Evolutionary conservation across 164 flowering plant species (phyloP), one percentile per base, ranked within the genome.

Genomic region (Paratinospora sagittata): DNA sequence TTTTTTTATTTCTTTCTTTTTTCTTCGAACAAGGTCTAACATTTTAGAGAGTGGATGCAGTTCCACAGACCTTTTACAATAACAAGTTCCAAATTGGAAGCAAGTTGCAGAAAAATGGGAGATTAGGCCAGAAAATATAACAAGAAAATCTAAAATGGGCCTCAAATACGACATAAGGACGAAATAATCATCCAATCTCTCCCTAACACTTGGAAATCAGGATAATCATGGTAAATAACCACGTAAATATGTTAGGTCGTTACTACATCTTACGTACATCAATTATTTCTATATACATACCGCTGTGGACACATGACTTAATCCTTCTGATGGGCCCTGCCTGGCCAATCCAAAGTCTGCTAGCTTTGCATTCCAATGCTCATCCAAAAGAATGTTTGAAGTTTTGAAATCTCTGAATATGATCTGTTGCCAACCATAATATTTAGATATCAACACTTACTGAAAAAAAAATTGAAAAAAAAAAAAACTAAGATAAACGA

Each of bases 281-380:
- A 17, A 63, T 24, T 55, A 49, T 24, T 39, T 13, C 16, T 65
- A 16, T 19, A 14, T 49, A 71, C 93, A 78, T 89, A 95, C 97
- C 85, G 93, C 93, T 37, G 98, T 95, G 49, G 98, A 89, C 65
- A 95, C 91, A 81, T 95, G 98, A 33, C 86, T 87, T 52, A 79
- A 68, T 71, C 98, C 98, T 74, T 90, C 98, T 11, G 78, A 11
- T 62, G 98, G 98, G 27, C 98, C 98, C 79, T 85, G 78, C 75
- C 97, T 82, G 61, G 97, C 98, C 82, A 95, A 76, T 71, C 98
- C 98, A 82, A 95, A 95, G 65, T 95, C 98, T 47, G 98, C 90
- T 14, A 95, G 81, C 86, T 95, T 95, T 8, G 97, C 96, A 78
- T 92, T 95, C 97, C 97, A 95, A 19, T 92, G 78, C 76, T 88